Percentiles rank a stretch among this genome's conserved stretches.
Evolutionary conservation across 148 eudicot species (phyloP).

Genomic region (Polygonum maritimum): DNA sequence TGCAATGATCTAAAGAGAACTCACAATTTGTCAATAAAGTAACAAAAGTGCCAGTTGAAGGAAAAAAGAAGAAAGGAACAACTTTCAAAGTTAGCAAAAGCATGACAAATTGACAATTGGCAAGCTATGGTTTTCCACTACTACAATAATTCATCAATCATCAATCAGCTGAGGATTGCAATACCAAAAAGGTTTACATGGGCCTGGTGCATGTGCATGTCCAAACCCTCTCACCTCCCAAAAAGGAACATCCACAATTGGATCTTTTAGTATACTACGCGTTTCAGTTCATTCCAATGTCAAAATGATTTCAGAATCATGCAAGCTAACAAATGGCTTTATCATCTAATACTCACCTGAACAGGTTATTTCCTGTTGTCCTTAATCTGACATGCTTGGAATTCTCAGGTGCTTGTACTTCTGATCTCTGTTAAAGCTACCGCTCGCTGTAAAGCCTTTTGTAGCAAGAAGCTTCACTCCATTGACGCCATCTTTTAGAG

Average conservation of each 20-base stretch:
- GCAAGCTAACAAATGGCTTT: background rate
- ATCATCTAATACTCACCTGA: background rate
- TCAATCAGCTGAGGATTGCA: background rate
- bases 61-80: background rate
- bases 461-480: slow-evolving; percentile 41
- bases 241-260: background rate
- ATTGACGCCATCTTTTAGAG: slow-evolving; percentile 63
- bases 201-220: too few species aligned
- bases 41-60: background rate
- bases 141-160: background rate
- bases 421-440: slow-evolving; percentile 79
- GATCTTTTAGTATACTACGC: background rate
- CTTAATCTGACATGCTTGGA: slow-evolving; percentile 24
- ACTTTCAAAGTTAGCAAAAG: background rate
- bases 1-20: background rate
- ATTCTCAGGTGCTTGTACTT: slow-evolving; percentile 77
- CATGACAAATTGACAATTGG: too few species aligned
- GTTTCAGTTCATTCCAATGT: background rate
- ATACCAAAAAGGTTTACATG: too few species aligned
- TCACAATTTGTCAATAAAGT: background rate
- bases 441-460: slow-evolving; percentile 55
- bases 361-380: slow-evolving; percentile 23
- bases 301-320: background rate
- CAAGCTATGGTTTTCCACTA: background rate
- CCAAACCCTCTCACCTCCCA: too few species aligned